Conservation (phyloP, 805 yeast species). For the Candida taoyuanica region DNA sequence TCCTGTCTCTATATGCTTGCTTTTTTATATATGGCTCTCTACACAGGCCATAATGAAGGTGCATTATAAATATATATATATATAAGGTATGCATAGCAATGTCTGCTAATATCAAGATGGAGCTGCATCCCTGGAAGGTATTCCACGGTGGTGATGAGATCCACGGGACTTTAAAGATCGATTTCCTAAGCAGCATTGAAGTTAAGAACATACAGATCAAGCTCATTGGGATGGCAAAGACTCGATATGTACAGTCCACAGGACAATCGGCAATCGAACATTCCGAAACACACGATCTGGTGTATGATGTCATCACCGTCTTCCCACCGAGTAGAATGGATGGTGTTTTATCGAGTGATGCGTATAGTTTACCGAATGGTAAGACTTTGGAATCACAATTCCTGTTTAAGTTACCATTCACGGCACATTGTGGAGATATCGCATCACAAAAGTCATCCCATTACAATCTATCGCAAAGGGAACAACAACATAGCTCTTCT, state of each 20-base stretch:
- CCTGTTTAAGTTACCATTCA: slow-evolving; percentile 6
- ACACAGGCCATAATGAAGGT: too few species aligned
- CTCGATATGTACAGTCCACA: not conserved
- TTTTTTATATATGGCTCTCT: too few species aligned
- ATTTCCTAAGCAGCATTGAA: not conserved
- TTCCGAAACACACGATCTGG: slow-evolving; percentile 5
- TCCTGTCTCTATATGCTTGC: too few species aligned
- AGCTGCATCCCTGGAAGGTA: slow-evolving; percentile 4
- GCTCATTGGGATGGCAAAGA: slow-evolving; percentile 5
- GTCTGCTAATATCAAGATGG: not conserved
- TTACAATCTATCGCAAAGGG: slow-evolving; percentile 2
- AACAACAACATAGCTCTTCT: not conserved
- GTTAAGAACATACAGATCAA: slow-evolving; percentile 6
- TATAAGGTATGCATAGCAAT: not conserved
- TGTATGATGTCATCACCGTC: slow-evolving; percentile 7
- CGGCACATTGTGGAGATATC: slow-evolving; percentile 4
- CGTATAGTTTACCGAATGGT: slow-evolving; percentile 2
- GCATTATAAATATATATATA: not conserved
- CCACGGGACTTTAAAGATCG: slow-evolving; percentile 7
- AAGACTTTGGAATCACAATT: slow-evolving; percentile 6
- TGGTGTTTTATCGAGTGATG: not conserved
- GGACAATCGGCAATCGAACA: not conserved
- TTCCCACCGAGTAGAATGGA: slow-evolving; percentile 5
- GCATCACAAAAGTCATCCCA: slow-evolving; percentile 2
- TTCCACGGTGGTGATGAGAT: slow-evolving; percentile 7